Conservation (phyloP, 768 basidiomycete species). For the Omphalotus guepiniiformis region DNA sequence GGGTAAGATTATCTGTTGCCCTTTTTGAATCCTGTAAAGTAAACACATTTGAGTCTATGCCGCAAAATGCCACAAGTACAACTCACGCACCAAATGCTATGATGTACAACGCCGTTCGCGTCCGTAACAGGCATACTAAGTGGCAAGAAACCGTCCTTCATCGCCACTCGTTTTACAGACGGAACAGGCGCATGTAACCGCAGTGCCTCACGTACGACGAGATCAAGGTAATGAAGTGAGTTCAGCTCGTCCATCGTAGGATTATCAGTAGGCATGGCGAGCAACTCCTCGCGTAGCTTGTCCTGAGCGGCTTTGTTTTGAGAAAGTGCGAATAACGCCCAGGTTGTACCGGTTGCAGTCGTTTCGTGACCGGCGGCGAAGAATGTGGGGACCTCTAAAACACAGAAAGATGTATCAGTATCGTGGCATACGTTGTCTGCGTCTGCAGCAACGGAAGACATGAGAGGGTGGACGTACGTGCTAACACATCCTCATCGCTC, state of each 20-base stretch:
- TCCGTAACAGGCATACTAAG: conserved; percentile 42
- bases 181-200: conserved; percentile 53
- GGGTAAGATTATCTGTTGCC: conserved; percentile 43
- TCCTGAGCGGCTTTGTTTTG: conserved; percentile 45
- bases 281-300: conserved; percentile 56
- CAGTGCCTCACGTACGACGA: conserved; percentile 55
- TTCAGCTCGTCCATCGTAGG: conserved; percentile 71
- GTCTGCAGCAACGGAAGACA: neutral
- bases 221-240: conserved; percentile 64
- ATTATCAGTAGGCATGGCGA: conserved; percentile 45
- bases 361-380: conserved; percentile 32
- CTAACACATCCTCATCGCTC: conserved; percentile 44
- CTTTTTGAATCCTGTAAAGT: conserved; percentile 34
- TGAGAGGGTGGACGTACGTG: conserved; percentile 12
- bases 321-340: conserved; percentile 57
- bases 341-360: conserved; percentile 38
- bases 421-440: neutral
- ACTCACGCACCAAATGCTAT: conserved; percentile 34
- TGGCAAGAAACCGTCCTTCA: conserved; percentile 50
- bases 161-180: conserved; percentile 37
- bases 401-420: neutral
- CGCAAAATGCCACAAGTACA: neutral
- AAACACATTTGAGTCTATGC: neutral
- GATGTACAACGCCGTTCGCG: conserved; percentile 32
- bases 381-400: conserved; percentile 36